These are phyloP conservation scores for Barnettozyma vustinii DNA, from an alignment of 805 yeast genomes.

Conservation along the genomic window DNA sequence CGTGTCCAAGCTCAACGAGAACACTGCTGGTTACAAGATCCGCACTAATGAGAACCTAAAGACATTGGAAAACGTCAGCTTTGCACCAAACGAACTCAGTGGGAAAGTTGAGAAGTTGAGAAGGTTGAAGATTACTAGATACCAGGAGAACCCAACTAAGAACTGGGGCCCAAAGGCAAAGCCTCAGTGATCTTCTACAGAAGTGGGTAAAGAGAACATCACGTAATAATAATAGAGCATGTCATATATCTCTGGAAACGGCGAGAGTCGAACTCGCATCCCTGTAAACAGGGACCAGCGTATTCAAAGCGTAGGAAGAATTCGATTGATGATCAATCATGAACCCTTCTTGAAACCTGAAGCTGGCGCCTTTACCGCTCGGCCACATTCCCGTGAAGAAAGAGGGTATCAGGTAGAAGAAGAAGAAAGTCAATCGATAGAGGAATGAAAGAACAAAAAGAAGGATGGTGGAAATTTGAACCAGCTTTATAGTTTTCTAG, in stretches of 20 bases:
- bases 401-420: neutral
- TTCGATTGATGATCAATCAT: neutral
- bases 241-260: slow-evolving; percentile 15
- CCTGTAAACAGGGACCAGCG: slow-evolving; percentile 22
- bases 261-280: slow-evolving; percentile 25
- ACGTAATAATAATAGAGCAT: neutral
- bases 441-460: neutral
- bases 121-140: slow-evolving; percentile 76
- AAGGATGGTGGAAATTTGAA: neutral
- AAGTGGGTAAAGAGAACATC: neutral
- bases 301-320: slow-evolving; percentile 2
- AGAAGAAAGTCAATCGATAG: neutral
- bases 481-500: slow-evolving; percentile 1
- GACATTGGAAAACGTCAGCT: slow-evolving; percentile 38
- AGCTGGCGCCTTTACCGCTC: slow-evolving; percentile 25
- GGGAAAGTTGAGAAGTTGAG: slow-evolving; percentile 55
- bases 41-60: slow-evolving; percentile 39
- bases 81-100: slow-evolving; percentile 57
- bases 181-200: slow-evolving; percentile 35
- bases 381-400: slow-evolving; percentile 20
- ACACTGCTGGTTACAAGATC: slow-evolving; percentile 55
- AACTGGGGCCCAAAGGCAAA: slow-evolving; percentile 97
- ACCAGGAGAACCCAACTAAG: slow-evolving; percentile 87
- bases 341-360: slow-evolving; percentile 11
- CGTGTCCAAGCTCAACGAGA: slow-evolving; percentile 29